These are phyloP conservation scores for Umbilicaria muhlenbergii DNA, from an alignment of 495 filamentous ascomycete species.

Conservation along the genomic window DNA sequence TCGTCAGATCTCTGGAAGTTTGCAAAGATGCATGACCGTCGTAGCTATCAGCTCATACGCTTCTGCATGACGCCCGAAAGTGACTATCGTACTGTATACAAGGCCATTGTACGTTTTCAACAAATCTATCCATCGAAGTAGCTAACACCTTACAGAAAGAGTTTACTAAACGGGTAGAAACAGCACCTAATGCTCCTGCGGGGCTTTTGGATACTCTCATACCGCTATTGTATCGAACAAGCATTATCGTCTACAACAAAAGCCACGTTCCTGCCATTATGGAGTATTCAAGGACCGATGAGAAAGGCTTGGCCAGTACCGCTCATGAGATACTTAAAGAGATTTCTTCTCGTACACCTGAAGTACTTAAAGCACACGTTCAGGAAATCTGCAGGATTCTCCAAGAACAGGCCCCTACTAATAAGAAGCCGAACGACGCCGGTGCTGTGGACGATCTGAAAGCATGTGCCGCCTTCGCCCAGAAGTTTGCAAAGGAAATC, in stretches of 20 bases:
- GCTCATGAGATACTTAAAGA: constrained; percentile 88
- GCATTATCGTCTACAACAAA: constrained; percentile 77
- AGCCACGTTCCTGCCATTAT: constrained; percentile 87
- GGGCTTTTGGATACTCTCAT: constrained; percentile 60
- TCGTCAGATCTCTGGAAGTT: constrained; percentile 72
- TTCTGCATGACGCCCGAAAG: constrained; percentile 75
- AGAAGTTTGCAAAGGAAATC: constrained; percentile 68
- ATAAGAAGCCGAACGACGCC: constrained; percentile 44
- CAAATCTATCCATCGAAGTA: neutral
- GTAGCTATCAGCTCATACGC: constrained; percentile 75
- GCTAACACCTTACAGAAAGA: constrained; percentile 39
- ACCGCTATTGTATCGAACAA: constrained; percentile 70
- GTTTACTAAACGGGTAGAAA: constrained; percentile 65
- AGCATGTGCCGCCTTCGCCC: constrained; percentile 79
- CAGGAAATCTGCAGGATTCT: constrained; percentile 81
- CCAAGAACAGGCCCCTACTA: constrained; percentile 59
- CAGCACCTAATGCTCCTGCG: constrained; percentile 34
- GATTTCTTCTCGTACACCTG: constrained; percentile 75
- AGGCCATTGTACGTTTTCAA: constrained; percentile 41
- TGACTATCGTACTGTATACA: constrained; percentile 80
- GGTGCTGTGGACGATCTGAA: constrained; percentile 76
- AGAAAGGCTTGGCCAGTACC: constrained; percentile 54
- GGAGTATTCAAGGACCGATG: constrained; percentile 67
- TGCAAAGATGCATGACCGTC: constrained; percentile 79
- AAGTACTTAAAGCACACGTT: constrained; percentile 80